Evolutionary conservation across 1,139 yeast genomes (phyloP).

Genomic region (Dujonia santamariae): DNA sequence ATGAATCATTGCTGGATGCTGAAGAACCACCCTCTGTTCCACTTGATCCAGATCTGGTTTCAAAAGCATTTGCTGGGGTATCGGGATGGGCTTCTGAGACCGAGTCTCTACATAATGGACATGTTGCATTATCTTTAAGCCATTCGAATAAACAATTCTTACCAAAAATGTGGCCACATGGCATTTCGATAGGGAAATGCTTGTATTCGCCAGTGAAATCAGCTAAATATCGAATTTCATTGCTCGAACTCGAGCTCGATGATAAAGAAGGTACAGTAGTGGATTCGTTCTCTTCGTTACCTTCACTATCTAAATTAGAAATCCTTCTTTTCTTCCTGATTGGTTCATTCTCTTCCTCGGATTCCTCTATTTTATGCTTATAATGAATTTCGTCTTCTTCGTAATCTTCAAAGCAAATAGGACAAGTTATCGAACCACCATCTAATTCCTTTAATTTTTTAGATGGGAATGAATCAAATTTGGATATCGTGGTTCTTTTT

Average conservation of each 20-base stretch:
- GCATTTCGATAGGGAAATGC: constrained; percentile 69
- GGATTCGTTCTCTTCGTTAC: not conserved
- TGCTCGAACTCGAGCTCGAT: not conserved
- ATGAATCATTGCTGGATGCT: too few species aligned
- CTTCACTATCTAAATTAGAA: not conserved
- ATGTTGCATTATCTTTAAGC: constrained; percentile 65
- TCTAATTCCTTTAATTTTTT: constrained; percentile 27
- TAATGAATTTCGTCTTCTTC: too few species aligned
- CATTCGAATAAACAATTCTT: constrained; percentile 71
- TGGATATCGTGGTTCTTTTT: constrained; percentile 50
- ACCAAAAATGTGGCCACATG: constrained; percentile 82
- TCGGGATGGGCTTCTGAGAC: too few species aligned
- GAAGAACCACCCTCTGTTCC: too few species aligned
- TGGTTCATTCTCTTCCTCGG: constrained; percentile 17
- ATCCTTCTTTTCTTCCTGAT: constrained; percentile 9
- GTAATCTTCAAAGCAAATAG: constrained; percentile 68
- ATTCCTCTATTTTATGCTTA: too few species aligned
- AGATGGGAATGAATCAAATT: constrained; percentile 48
- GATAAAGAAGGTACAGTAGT: too few species aligned
- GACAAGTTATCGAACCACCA: constrained; percentile 38
- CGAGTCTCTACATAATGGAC: constrained; percentile 75
- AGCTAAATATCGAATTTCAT: constrained; percentile 15
- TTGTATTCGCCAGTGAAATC: constrained; percentile 33
- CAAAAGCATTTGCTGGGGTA: constrained; percentile 2
- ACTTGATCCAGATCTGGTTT: not conserved